phyloP scores from a whole-genome alignment of 805 yeast species.

The Millerozyma acaciae region DNA sequence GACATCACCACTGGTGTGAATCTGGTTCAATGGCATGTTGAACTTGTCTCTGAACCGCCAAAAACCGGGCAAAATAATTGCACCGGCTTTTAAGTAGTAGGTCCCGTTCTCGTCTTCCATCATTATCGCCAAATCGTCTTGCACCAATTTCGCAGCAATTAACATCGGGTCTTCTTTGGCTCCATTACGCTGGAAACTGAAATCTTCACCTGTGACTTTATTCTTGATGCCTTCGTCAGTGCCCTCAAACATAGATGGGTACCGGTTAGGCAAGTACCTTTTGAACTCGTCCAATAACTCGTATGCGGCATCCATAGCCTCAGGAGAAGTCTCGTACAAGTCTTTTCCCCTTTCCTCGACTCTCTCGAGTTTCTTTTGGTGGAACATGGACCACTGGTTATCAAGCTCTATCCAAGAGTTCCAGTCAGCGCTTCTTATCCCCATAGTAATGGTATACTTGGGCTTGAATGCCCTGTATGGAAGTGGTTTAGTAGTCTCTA shows the following conservation, averaged over 20 bases:
- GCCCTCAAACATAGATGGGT: constrained; percentile 49
- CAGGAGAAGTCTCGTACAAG: constrained; percentile 48
- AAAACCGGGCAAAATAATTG: constrained; percentile 63
- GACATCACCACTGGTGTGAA: constrained; percentile 66
- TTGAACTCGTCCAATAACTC: constrained; percentile 54
- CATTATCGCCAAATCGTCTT: constrained; percentile 69
- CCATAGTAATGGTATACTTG: constrained; percentile 65
- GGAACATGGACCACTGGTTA: constrained; percentile 58
- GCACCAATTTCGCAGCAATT: constrained; percentile 54
- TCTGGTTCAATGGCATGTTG: constrained; percentile 49
- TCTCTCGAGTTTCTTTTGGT: constrained; percentile 49
- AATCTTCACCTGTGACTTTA: constrained; percentile 50
- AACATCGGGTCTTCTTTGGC: constrained; percentile 52
- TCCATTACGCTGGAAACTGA: constrained; percentile 26
- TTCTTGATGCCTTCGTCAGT: constrained; percentile 49
- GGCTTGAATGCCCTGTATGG: constrained; percentile 69
- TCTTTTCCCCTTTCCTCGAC: constrained; percentile 44
- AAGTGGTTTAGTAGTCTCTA: constrained; percentile 47
- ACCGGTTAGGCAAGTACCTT: constrained; percentile 51
- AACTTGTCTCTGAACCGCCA: constrained; percentile 65
- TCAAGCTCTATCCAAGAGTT: constrained; percentile 65
- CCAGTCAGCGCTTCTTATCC: constrained; percentile 60
- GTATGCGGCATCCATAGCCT: constrained; percentile 50
- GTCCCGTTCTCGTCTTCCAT: constrained; percentile 56
- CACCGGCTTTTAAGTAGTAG: constrained; percentile 56